Evolutionary conservation across 1,284 basidiomycete genomes (phyloP), one percentile per base, ranked within the genome.

Genomic region (Tylopilus sp.): DNA sequence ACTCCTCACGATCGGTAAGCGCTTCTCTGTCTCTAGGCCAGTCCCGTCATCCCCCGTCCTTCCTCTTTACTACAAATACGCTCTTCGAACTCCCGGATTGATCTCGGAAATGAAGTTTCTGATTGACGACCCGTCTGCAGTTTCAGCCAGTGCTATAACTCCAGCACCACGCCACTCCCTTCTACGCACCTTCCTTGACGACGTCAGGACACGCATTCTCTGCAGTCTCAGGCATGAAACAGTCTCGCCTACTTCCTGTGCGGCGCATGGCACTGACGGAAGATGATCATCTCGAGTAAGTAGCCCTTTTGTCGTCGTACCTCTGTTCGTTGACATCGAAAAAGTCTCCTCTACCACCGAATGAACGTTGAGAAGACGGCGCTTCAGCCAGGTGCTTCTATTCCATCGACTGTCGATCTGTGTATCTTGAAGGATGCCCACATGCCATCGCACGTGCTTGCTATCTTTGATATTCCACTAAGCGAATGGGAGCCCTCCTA

Each of bases 371-470:
- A 61, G 15, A 66, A 60, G 50, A 59, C 63, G 26, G 52, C 54
- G 2, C 55, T 62, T 28, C 51, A 59, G 13, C 55, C 63, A 6
- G 61, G 63, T 31, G 52, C 50, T 41, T 54, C 65, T 8, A 59
- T 74, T 3, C 74, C 72, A 6, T 48, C 69, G 13, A 69, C 68
- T 3, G 63, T 78, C 51, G 68, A 74, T 51, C 67, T 79, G 60
- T 64, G 64, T 31, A 57, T 78, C 48, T 49, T 68, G 15, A 69
- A 66, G 44, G 68, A 73, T 41, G 68, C 70, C 9, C 68, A 68
- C 37, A 60, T 68, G 49, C 78, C 78, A 18, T 77, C 76, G 9
- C 79, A 81, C 53, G 62, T 75, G 45, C 69, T 81, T 35, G 76
- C 76, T n/a, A 66, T 74, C 51, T 63, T 66, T 47, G 62, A 65